Base-by-base conservation (phyloP, 768 basidiomycete genomes). In the Boletellus emodensis region DNA sequence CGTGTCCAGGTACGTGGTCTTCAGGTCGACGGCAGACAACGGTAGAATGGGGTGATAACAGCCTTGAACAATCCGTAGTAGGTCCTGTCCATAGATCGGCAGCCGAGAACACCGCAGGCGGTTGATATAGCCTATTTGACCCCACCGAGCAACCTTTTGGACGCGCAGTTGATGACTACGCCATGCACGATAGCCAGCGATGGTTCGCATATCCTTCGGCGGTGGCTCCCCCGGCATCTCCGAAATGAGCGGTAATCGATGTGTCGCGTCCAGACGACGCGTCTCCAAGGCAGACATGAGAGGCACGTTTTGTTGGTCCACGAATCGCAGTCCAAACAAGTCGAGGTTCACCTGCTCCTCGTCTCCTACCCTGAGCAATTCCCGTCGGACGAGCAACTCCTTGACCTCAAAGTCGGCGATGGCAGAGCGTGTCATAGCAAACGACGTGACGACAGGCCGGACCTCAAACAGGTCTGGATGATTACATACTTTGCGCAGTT, bases 401-500 rank as follows among this genome's bases (percentile, higher is more conserved):
- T 94, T 80, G 80, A 96, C 80, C 72, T 93, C 76, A 68, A 84
- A 84, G 69, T 90, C 82, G 53, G 81, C 90, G 53, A 82, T 77
- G 48, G 78, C 90, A 50, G 85, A 93, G 57, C 79, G 87, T 51
- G 72, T 73, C 83, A 81, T 86, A 5, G 78, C 82, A 66, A 86
- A 90, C 22, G 80, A 92, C 46, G 80, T 90, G 48, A 82, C 83
- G 52, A 85, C 83, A 1, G 93, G 90, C 59, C 93, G 85, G 44
- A 90, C 83, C 67, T 94, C 90, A 64, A 95, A 94, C 10, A 94
- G 75, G 68, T 94, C 87, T 0, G 94, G 95, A 67, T 97, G 93
- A 48, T 90, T 94, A 74, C 92, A 92, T 38, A 95, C 91, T 73
- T 98, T 97, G 48, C 96, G 86, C 4, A 98, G 78, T 66, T 99